A percentile compares a stretch with the other conserved stretches of the same genome.
These are phyloP conservation scores for Phytophthora citricola DNA, from an alignment of 352 stramenopile species.

Conservation along the genomic window DNA sequence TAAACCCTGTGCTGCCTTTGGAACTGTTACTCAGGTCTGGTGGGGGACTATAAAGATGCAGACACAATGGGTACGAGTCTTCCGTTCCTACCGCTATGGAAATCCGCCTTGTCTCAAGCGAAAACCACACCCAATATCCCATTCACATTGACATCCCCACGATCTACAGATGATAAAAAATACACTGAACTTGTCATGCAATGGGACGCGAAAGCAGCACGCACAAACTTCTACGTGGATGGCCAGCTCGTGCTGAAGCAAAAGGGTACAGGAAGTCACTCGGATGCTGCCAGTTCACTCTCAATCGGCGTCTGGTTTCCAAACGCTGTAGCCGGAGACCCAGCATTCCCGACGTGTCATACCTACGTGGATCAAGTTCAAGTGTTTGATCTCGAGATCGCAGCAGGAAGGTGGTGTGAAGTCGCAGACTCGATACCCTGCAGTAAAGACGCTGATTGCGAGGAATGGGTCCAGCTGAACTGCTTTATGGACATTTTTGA, in stretches of 20 bases:
- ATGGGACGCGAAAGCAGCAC: slow-evolving; percentile 60
- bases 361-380: slow-evolving; percentile 59
- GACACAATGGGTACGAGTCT: slow-evolving; percentile 27
- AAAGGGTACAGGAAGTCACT: slow-evolving; percentile 5
- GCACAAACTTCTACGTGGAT: slow-evolving; percentile 71
- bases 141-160: slow-evolving; percentile 19
- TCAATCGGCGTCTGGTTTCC: slow-evolving; percentile 76
- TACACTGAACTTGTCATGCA: slow-evolving; percentile 70
- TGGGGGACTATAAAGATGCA: slow-evolving; percentile 49
- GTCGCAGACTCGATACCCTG: slow-evolving; percentile 46
- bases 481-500: slow-evolving; percentile 77
- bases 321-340: slow-evolving; percentile 65
- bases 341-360: slow-evolving; percentile 57
- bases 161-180: not conserved
- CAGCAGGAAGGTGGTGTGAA: slow-evolving; percentile 71
- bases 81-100: slow-evolving; percentile 67
- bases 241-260: slow-evolving; percentile 58
- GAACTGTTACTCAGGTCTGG: slow-evolving; percentile 70
- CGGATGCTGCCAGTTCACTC: slow-evolving; percentile 25
- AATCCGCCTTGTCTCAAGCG: slow-evolving; percentile 60
- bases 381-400: slow-evolving; percentile 64
- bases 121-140: slow-evolving; percentile 48
- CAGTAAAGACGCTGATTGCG: slow-evolving; percentile 44
- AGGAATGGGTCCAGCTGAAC: slow-evolving; percentile 46
- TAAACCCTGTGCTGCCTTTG: slow-evolving; percentile 59